Percentiles rank a stretch among this genome's conserved stretches.
These are phyloP conservation scores for Sphaerulina musiva DNA, from an alignment of 2,329 filamentous ascomycete species.

Conservation along the genomic window DNA sequence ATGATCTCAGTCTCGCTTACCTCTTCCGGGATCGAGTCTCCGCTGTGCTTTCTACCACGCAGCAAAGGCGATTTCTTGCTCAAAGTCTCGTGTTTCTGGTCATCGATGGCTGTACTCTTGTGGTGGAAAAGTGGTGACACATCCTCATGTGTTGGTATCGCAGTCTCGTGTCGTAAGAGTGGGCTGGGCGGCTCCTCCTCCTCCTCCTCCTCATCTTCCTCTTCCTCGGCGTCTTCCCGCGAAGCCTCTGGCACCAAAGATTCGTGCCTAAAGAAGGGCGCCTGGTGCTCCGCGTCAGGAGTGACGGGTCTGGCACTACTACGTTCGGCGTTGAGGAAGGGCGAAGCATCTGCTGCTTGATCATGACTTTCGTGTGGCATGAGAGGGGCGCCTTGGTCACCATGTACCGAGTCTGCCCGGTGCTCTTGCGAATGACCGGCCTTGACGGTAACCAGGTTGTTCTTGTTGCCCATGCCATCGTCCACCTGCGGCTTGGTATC, in stretches of 20 bases:
- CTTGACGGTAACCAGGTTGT: slow-evolving; percentile 43
- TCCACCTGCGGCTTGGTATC: slow-evolving; percentile 52
- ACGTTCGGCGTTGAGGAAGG: slow-evolving; percentile 5
- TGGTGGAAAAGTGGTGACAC: slow-evolving; percentile 31
- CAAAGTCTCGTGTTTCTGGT: slow-evolving; percentile 17
- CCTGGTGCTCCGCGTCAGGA: slow-evolving; percentile 9
- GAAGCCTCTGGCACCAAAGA: slow-evolving; percentile 10
- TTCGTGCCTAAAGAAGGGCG: slow-evolving; percentile 34
- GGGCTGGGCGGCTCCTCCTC: slow-evolving; percentile 26
- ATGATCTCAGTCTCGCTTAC: neutral
- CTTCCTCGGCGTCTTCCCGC: neutral
- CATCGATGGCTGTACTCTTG: slow-evolving; percentile 26
- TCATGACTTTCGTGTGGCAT: slow-evolving; percentile 8
- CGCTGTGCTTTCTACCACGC: slow-evolving; percentile 14
- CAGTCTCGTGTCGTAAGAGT: slow-evolving; percentile 36
- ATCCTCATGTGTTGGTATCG: slow-evolving; percentile 23
- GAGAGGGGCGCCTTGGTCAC: slow-evolving; percentile 10
- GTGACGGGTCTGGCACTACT: neutral
- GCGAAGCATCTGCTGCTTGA: slow-evolving; percentile 1
- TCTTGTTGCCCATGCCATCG: slow-evolving; percentile 48
- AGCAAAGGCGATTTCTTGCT: slow-evolving; percentile 7
- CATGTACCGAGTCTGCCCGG: slow-evolving; percentile 9
- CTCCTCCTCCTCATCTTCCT: slow-evolving; percentile 1
- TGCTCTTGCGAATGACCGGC: slow-evolving; percentile 10
- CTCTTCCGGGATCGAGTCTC: slow-evolving; percentile 9